These are phyloP conservation scores for Omphalea diandra DNA, from an alignment of 441 rosid genomes.

Conservation along the genomic window DNA sequence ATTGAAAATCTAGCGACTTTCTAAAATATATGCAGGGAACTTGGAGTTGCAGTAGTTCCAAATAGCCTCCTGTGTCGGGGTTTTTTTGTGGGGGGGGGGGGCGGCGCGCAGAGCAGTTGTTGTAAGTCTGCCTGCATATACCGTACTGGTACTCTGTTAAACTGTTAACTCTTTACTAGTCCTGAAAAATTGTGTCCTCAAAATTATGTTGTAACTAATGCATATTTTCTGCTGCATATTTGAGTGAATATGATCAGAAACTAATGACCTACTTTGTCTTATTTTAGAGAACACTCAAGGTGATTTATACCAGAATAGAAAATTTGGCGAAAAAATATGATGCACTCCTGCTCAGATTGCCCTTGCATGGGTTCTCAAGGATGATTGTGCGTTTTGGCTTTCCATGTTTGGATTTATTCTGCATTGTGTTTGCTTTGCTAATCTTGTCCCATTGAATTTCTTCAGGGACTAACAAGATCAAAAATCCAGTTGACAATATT, in stretches of 20 bases:
- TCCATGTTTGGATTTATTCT: no score
- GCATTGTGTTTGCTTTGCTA: neutral
- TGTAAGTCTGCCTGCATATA: no score
- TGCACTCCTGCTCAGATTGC: slow-evolving; percentile 38
- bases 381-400: slow-evolving; percentile 6
- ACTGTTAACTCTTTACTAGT: no score
- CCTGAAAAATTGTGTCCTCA: neutral
- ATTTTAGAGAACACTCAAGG: slow-evolving; percentile 20
- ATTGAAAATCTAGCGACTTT: no score
- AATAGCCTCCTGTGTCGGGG: no score
- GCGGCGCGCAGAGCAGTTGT: no score
- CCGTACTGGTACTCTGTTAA: neutral
- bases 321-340: slow-evolving; percentile 21
- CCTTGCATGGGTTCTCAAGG: slow-evolving; percentile 32
- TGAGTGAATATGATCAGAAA: neutral
- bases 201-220: no score
- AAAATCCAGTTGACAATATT: slow-evolving; percentile 8
- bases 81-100: no score
- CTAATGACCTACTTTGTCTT: neutral
- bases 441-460: neutral
- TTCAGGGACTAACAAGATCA: slow-evolving; percentile 15
- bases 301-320: slow-evolving; percentile 24
- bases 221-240: neutral
- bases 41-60: no score
- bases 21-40: no score